phyloP scores from a whole-genome alignment of 345 rosid genomes.

The Turritis glabra region DNA sequence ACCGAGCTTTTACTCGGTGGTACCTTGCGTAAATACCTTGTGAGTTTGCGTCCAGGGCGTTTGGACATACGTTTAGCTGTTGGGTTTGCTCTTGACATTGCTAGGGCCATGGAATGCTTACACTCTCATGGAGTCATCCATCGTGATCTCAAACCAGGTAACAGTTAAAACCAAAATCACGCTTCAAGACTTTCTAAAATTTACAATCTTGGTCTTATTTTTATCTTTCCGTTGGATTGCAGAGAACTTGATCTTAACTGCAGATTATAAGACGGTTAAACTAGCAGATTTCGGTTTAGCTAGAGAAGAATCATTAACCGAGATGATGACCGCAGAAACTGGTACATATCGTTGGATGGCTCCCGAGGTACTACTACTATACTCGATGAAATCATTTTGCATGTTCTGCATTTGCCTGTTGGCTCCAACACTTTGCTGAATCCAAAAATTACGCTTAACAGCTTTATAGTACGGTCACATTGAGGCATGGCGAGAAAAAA shows the following conservation, averaged over 20 bases:
- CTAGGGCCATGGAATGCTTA: conserved; percentile 97
- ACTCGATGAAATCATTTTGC: background rate
- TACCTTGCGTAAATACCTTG: conserved; percentile 83
- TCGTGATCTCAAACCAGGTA: conserved; percentile 98
- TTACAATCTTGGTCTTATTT: background rate
- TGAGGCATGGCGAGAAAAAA: conserved; percentile 95
- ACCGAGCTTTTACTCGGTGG: conserved; percentile 88
- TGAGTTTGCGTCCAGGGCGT: conserved; percentile 65
- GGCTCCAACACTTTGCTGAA: background rate
- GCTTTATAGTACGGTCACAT: conserved; percentile 96
- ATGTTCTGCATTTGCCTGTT: conserved; percentile 1
- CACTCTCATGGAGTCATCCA: conserved; percentile 97
- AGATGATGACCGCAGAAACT: conserved; percentile 99
- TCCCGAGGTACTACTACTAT: conserved; percentile 66
- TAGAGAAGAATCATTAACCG: conserved; percentile 95
- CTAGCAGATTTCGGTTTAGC: conserved; percentile 96
- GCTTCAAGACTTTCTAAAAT: background rate
- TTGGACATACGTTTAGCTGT: conserved; percentile 69
- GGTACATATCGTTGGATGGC: conserved; percentile 99
- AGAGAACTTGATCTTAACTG: conserved; percentile 91
- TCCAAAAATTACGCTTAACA: conserved; percentile 21
- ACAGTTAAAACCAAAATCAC: background rate
- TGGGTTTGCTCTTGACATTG: conserved; percentile 90
- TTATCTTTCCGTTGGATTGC: conserved; percentile 7
- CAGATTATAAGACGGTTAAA: conserved; percentile 80